These are phyloP conservation scores for Penicillium hesseltinei DNA, from an alignment of 2,329 filamentous ascomycete genomes.

Conservation along the genomic window DNA sequence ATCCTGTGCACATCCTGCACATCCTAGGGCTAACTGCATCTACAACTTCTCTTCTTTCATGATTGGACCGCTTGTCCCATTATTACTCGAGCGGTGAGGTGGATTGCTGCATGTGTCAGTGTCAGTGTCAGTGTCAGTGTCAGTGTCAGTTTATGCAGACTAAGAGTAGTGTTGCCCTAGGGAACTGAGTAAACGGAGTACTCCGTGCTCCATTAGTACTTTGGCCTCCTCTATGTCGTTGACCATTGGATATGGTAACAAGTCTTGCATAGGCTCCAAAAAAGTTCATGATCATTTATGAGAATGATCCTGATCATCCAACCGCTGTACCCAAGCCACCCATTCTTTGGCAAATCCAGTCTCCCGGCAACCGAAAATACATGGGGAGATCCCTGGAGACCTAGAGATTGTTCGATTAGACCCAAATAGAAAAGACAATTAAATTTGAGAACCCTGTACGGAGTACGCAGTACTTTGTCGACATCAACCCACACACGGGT, in stretches of 20 bases:
- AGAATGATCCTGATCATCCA: background rate
- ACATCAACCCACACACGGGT: slow-evolving; percentile 3
- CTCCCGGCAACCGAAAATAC: background rate
- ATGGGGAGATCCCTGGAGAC: background rate
- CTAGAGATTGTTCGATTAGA: background rate
- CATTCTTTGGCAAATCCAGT: background rate
- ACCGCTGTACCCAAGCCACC: background rate
- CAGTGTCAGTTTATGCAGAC: slow-evolving; percentile 1
- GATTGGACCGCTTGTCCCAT: background rate
- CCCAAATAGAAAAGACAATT: background rate
- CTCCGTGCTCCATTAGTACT: background rate
- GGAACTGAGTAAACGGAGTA: background rate
- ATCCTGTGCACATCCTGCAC: background rate
- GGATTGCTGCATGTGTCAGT: slow-evolving; percentile 1
- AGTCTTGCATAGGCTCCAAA: background rate
- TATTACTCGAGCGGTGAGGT: background rate
- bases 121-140: background rate
- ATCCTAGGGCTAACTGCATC: slow-evolving; percentile 1
- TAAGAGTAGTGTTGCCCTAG: background rate
- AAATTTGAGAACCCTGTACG: background rate
- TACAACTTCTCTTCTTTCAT: background rate
- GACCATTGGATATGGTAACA: background rate
- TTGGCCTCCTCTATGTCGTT: background rate
- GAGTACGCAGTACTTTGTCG: background rate
- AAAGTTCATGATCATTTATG: background rate